phyloP scores from a whole-genome alignment of 1,139 yeast species.

The Geotrichum restrictum region DNA sequence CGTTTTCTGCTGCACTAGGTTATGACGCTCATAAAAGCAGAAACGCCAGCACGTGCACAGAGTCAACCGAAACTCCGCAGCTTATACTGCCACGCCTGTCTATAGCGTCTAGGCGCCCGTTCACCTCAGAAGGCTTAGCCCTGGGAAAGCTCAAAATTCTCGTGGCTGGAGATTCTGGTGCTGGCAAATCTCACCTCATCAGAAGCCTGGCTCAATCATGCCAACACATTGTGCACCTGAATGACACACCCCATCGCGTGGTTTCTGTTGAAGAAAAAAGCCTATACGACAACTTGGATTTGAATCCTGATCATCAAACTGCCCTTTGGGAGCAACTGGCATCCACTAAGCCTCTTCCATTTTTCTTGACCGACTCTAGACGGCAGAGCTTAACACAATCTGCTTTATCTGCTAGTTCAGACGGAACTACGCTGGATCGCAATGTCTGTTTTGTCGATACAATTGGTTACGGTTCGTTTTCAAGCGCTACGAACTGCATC shows the following conservation, averaged over 20 bases:
- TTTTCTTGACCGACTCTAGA: conserved; percentile 9
- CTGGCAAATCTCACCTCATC: conserved; percentile 33
- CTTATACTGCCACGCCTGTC: background rate
- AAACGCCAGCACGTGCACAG: background rate
- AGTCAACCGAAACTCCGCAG: background rate
- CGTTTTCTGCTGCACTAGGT: conserved; percentile 1
- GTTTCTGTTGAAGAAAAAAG: background rate
- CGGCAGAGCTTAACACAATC: conserved; percentile 27
- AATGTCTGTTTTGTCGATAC: conserved; percentile 33
- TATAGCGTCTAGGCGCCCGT: background rate
- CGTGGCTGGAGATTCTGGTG: conserved; percentile 25
- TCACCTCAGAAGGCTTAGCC: conserved; percentile 9
- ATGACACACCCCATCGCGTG: conserved; percentile 22
- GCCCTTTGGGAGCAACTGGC: conserved; percentile 11
- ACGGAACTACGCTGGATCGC: conserved; percentile 28
- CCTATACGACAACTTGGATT: conserved; percentile 1
- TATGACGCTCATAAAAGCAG: background rate
- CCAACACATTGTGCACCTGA: conserved; percentile 31
- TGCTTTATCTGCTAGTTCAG: conserved; percentile 23
- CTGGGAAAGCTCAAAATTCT: conserved; percentile 16
- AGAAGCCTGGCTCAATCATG: conserved; percentile 28
- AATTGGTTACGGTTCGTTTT: conserved; percentile 26
- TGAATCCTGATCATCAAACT: background rate
- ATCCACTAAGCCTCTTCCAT: conserved; percentile 2
- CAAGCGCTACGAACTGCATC: conserved; percentile 24